These are phyloP conservation scores for Daldinia decipiens DNA, from an alignment of 495 filamentous ascomycete species.

Conservation along the genomic window DNA sequence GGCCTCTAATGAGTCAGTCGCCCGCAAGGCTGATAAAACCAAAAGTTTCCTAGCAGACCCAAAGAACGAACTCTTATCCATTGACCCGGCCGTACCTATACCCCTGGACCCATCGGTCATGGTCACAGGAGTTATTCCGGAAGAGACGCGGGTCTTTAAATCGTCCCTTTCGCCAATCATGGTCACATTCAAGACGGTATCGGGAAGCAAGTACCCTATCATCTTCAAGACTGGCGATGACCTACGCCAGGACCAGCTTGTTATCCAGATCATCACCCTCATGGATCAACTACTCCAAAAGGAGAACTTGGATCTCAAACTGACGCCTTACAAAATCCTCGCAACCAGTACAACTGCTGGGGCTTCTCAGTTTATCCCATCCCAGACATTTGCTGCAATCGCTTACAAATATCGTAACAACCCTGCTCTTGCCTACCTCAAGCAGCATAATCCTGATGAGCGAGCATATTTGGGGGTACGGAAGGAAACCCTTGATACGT, in stretches of 20 bases:
- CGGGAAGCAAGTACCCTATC: slow-evolving; percentile 82
- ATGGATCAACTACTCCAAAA: slow-evolving; percentile 98
- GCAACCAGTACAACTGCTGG: slow-evolving; percentile 90
- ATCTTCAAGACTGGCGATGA: slow-evolving; percentile 99
- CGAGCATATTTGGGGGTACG: slow-evolving; percentile 84
- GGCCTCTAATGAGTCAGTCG: slow-evolving; percentile 77
- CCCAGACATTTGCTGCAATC: slow-evolving; percentile 81
- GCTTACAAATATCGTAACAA: slow-evolving; percentile 82
- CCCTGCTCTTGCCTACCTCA: slow-evolving; percentile 80
- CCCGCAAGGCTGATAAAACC: slow-evolving; percentile 81
- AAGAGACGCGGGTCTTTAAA: slow-evolving; percentile 93
- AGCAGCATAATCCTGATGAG: slow-evolving; percentile 88
- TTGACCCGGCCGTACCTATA: slow-evolving; percentile 88
- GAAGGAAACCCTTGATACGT: slow-evolving; percentile 93
- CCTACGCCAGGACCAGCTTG: slow-evolving; percentile 94
- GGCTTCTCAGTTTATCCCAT: slow-evolving; percentile 91
- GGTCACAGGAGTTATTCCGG: slow-evolving; percentile 80
- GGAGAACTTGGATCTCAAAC: slow-evolving; percentile 95
- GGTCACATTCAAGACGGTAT: slow-evolving; percentile 85
- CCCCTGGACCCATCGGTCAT: slow-evolving; percentile 86
- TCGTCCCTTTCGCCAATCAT: slow-evolving; percentile 90
- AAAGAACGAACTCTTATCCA: slow-evolving; percentile 82
- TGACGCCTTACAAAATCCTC: slow-evolving; percentile 95
- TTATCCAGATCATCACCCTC: slow-evolving; percentile 96
- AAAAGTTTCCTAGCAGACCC: slow-evolving; percentile 86